Evolutionary conservation across 257 asterid genomes (phyloP).

Genomic region (Jacaranda copaia): DNA sequence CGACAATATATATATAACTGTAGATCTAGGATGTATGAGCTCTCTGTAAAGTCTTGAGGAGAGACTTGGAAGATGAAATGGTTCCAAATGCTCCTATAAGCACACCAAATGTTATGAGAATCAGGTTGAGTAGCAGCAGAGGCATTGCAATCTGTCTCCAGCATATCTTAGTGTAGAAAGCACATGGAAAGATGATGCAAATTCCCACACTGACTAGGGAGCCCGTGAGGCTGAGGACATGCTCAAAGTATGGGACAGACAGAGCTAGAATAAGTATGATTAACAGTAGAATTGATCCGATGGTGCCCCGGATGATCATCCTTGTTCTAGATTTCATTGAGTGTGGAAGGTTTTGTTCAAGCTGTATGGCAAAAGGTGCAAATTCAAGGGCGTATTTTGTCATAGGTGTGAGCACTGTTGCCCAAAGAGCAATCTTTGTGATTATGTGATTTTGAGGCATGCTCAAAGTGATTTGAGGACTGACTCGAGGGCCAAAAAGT

Average conservation of each 20-base stretch:
- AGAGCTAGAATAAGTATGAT: conserved; percentile 63
- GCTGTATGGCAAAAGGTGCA: conserved; percentile 74
- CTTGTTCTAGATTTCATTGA: conserved; percentile 52
- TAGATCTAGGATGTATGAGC: conserved; percentile 39
- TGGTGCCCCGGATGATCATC: conserved; percentile 58
- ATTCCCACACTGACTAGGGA: conserved; percentile 74
- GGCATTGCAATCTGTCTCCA: conserved; percentile 51
- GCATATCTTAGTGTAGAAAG: conserved; percentile 66
- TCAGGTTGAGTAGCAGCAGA: conserved; percentile 46
- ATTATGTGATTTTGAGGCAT: conserved; percentile 54
- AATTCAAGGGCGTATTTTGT: conserved; percentile 79
- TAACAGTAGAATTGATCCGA: conserved; percentile 63
- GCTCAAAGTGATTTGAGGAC: conserved; percentile 75
- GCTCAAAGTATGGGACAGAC: conserved; percentile 68
- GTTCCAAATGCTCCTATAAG: conserved; percentile 68
- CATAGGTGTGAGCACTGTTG: conserved; percentile 73
- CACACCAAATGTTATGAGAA: conserved; percentile 49
- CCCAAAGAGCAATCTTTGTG: conserved; percentile 80
- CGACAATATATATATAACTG: not conserved
- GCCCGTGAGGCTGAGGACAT: conserved; percentile 79
- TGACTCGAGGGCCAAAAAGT: conserved; percentile 69
- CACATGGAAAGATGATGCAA: conserved; percentile 61
- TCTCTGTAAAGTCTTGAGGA: conserved; percentile 46
- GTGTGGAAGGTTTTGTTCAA: conserved; percentile 57
- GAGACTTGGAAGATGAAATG: conserved; percentile 65